These are phyloP conservation scores for Gastrodia elata DNA, from an alignment of 106 monocot genomes.

Conservation along the genomic window DNA sequence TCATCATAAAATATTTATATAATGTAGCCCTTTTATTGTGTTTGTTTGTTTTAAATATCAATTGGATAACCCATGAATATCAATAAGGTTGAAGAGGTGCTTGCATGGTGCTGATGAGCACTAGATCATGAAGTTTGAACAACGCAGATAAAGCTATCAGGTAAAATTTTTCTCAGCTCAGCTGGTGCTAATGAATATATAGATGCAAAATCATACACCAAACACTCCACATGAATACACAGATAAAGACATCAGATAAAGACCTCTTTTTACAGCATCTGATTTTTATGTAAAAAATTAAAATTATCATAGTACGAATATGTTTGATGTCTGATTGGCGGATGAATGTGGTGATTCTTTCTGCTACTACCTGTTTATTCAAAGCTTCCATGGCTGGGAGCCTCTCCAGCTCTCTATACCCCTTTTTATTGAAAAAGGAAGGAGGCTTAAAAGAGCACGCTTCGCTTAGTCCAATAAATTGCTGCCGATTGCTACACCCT, in stretches of 20 bases:
- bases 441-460: neutral
- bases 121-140: too few species aligned
- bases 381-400: neutral
- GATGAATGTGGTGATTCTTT: neutral
- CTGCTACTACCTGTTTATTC: neutral
- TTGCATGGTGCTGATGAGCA: too few species aligned
- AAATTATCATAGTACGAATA: neutral
- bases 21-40: too few species aligned
- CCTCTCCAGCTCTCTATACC: neutral
- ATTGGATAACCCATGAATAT: too few species aligned
- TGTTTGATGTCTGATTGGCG: too few species aligned
- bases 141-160: too few species aligned
- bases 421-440: neutral
- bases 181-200: too few species aligned
- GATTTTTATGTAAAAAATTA: neutral
- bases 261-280: neutral
- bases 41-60: too few species aligned
- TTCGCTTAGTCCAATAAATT: neutral
- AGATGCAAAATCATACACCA: neutral
- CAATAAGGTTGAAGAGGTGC: too few species aligned
- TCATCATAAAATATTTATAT: too few species aligned
- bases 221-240: conserved; percentile 2
- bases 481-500: neutral
- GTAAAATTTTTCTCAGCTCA: too few species aligned
- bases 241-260: neutral